Base-by-base conservation (phyloP, 2,329 filamentous ascomycete genomes). In the Alternaria sp. region DNA sequence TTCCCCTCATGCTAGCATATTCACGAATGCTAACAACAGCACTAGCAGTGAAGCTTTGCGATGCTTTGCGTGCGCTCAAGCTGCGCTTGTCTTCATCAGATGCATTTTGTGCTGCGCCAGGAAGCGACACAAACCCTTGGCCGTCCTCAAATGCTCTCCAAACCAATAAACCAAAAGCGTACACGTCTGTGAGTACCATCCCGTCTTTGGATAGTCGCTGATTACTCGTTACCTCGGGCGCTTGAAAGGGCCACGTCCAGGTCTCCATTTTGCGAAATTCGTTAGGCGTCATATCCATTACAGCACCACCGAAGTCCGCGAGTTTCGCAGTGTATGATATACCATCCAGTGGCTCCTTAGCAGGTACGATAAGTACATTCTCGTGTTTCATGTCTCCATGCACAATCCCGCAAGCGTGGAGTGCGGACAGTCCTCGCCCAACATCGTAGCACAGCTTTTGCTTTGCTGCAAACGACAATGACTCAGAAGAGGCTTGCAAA, bases 341-440 rank as follows among this genome's bases (percentile, higher is more conserved):
- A 38, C 16, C 16, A 0, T 38, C 16, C 4, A 65, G 38, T 62
- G 55, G 5, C 9, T 7, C 47, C 32, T 43, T 44, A 6, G 22
- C 18, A 11, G 41, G 52, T 44, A 65, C 46, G 7, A 62, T 60
- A 12, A 65, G 44, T 11, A 65, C 59, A 39, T 62, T 65, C n/a
- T 65, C 56, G 42, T 60, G 55, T 16, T 65, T 65, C 53, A 65
- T 38, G 26, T 62, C 59, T 30, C 62, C 62, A 52, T 65, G 62
- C 12, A 65, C 53, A 9, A 65, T 60, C 4, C 55, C 59, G 26
- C 42, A 54, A 9, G 55, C 55, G 20, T 65, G 62, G 3, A 65
- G 59, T 9, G 53, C 56, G 9, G 48, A 54, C 5, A 65, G 30
- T 2, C 49, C 62, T 14, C 44, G 42, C 2, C 47, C 55, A 7